Base-by-base conservation (phyloP, 164 flowering plant genomes). In the Dillenia turbinata region DNA sequence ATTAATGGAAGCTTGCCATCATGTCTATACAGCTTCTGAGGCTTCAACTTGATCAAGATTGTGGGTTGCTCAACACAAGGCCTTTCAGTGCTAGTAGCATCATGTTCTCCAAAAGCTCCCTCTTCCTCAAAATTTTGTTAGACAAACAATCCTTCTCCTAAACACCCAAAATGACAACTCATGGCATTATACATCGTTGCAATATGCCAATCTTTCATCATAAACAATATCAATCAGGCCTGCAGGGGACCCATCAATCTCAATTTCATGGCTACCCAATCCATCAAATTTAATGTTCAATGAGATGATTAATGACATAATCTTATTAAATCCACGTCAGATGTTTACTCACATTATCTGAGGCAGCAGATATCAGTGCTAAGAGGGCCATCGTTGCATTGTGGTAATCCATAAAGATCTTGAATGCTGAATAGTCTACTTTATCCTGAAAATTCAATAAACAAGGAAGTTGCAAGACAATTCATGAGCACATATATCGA, bases 311-410 rank as follows among this genome's bases (percentile, higher is more conserved):
- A 33, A 33, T 33, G 40, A 33, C 7, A 33, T 4, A 33, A 33
- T 33, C 40, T 33, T 33, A 33, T 33, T 33, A 33, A 33, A 33
- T 33, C 40, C 40, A 33, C 0, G 40, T 33, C 40, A 33, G 0
- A 66, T 52, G 24, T 46, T n/a, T 55, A 81, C 93, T 85, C 71
- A 94, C 98, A 70, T 90, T 83, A 48, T 71, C 87, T 52, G 87
- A 71, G 57, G 91, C 76, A 65, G 95, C 95, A 44, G 97, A 74
- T 47, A 77, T 81, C 33, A 91, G 74, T 57, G 89, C 2, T n/a
- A n/a, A n/a, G n/a, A n/a, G n/a, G n/a, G n/a, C n/a, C 59, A 94
- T 97, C 13, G 96, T 85, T 43, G 93, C 90, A 58, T 81, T 66
- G 54, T 94, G 98, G 72, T 89, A 94, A 66, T 91, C 97, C 68